Percentiles rank a stretch among this genome's conserved stretches.
phyloP scores from a whole-genome alignment of 1,284 basidiomycete genomes.

The Trichosporon sp. region DNA sequence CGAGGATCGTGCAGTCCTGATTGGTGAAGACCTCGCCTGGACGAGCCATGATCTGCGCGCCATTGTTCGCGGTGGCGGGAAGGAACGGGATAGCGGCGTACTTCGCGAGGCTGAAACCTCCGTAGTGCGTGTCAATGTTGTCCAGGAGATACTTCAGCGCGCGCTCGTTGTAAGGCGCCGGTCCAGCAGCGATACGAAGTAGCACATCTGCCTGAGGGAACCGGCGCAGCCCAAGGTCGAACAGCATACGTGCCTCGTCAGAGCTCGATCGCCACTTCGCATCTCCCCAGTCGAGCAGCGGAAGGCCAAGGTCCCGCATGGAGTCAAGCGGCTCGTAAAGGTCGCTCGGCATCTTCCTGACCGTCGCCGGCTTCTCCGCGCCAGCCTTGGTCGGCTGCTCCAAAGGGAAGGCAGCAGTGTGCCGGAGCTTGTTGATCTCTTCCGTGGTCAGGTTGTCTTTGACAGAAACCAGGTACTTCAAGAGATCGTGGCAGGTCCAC shows the following conservation, averaged over 20 bases:
- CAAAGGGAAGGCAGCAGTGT: conserved; percentile 75
- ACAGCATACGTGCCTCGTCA: conserved; percentile 85
- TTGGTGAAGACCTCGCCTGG: conserved; percentile 72
- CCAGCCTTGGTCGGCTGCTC: conserved; percentile 53
- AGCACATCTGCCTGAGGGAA: conserved; percentile 67
- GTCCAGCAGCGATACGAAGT: conserved; percentile 62
- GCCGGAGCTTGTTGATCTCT: conserved; percentile 68
- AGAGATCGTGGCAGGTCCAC: conserved; percentile 54
- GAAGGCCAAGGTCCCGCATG: conserved; percentile 69
- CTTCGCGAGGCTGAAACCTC: conserved; percentile 57
- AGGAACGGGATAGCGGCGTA: conserved; percentile 69
- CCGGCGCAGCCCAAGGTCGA: conserved; percentile 68
- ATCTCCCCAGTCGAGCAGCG: conserved; percentile 81
- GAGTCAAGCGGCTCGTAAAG: conserved; percentile 79
- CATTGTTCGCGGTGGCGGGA: conserved; percentile 61
- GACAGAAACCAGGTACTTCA: conserved; percentile 84
- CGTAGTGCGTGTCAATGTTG: conserved; percentile 62
- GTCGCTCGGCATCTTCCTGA: conserved; percentile 61
- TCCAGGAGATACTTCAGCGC: conserved; percentile 77
- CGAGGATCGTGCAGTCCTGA: conserved; percentile 65
- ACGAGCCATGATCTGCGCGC: conserved; percentile 57
- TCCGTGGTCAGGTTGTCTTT: conserved; percentile 62
- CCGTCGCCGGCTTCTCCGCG: conserved; percentile 35
- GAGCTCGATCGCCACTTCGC: conserved; percentile 74
- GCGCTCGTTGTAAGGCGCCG: conserved; percentile 37